These are phyloP conservation scores for Amaranthus palmeri DNA, from an alignment of 148 eudicot species.

Conservation along the genomic window DNA sequence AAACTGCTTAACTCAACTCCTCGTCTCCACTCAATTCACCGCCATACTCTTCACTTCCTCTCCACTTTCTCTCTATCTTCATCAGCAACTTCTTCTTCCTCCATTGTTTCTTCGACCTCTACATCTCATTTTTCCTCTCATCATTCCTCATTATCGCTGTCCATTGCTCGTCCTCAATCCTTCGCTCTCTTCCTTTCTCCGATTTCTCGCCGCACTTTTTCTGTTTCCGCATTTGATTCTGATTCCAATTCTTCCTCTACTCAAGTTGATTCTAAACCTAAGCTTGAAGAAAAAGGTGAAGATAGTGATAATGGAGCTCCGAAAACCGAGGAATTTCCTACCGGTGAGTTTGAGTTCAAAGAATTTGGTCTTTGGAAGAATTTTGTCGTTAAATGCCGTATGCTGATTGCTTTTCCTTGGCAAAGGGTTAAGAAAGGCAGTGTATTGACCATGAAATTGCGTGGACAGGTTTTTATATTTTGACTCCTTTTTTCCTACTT, in stretches of 20 bases:
- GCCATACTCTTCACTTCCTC: conserved; percentile 23
- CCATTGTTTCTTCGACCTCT: background rate
- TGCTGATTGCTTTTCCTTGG: conserved; percentile 86
- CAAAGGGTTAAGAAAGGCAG: conserved; percentile 68
- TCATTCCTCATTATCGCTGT: conserved; percentile 10
- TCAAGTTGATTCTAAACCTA: background rate
- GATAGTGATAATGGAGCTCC: conserved; percentile 16
- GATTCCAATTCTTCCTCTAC: conserved; percentile 10
- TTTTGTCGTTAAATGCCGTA: conserved; percentile 56
- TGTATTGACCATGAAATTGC: conserved; percentile 70
- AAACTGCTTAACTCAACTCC: conserved; percentile 28
- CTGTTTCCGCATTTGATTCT: conserved; percentile 23
- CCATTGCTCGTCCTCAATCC: conserved; percentile 13
- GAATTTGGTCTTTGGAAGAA: conserved; percentile 54
- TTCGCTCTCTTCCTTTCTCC: background rate
- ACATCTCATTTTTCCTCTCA: background rate
- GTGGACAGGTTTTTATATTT: conserved; percentile 63
- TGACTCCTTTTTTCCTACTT: background rate
- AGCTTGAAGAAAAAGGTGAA: background rate
- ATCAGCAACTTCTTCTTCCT: background rate
- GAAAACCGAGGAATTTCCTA: conserved; percentile 43
- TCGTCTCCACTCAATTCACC: conserved; percentile 29
- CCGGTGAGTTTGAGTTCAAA: conserved; percentile 61
- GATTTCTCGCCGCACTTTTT: conserved; percentile 21
- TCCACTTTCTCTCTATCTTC: conserved; percentile 12